Conservation (phyloP, 441 rosid species). For the Hura crepitans region DNA sequence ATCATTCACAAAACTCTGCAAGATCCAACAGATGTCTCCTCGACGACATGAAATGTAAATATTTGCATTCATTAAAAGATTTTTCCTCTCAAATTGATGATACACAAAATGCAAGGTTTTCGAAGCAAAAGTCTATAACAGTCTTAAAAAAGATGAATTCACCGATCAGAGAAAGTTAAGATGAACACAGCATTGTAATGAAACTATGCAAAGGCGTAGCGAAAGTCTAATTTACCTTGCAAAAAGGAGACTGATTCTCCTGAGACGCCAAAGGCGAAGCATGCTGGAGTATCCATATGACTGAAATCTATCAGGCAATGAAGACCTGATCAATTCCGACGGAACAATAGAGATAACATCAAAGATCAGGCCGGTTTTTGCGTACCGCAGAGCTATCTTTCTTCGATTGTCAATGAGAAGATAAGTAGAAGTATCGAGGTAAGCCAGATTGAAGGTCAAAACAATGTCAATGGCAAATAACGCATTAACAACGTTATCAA, state of each 20-base stretch:
- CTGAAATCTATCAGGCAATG: conserved; percentile 48
- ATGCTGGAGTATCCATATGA: conserved; percentile 64
- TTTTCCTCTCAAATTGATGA: background rate
- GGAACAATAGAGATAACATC: conserved; percentile 77
- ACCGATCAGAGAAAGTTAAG: background rate
- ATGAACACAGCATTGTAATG: background rate
- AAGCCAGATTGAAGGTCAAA: conserved; percentile 79
- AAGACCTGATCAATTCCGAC: conserved; percentile 43
- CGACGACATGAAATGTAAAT: background rate
- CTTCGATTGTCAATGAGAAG: conserved; percentile 58
- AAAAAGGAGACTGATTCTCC: conserved; percentile 67
- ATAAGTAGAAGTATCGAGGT: conserved; percentile 61
- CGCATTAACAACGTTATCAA: conserved; percentile 62
- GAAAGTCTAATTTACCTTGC: conserved; percentile 40
- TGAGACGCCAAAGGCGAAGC: conserved; percentile 92
- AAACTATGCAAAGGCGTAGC: background rate
- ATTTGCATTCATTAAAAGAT: background rate
- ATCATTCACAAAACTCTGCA: background rate
- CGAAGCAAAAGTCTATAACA: background rate
- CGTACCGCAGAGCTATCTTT: conserved; percentile 59
- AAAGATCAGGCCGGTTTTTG: conserved; percentile 48
- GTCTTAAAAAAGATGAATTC: background rate
- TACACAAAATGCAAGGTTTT: background rate
- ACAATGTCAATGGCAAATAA: conserved; percentile 64
- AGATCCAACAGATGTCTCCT: background rate